Evolutionary conservation across 2,329 filamentous ascomycete genomes (phyloP).

Genomic region (Huntiella decipiens): DNA sequence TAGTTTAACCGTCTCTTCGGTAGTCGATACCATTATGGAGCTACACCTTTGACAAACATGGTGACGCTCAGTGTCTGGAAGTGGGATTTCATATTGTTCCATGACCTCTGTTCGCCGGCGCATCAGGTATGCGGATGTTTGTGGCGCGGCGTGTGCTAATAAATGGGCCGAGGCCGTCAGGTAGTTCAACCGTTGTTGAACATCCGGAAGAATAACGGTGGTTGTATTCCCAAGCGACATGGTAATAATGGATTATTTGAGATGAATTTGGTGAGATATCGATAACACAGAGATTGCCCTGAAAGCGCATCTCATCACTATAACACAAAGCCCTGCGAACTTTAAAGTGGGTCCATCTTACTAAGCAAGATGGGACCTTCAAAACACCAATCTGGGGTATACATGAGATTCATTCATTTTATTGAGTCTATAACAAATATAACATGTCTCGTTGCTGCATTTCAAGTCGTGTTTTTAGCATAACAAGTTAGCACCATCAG

Average conservation of each 20-base stretch:
- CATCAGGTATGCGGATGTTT: slow-evolving; percentile 42
- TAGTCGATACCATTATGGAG: slow-evolving; percentile 37
- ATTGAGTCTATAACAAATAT: slow-evolving; percentile 5
- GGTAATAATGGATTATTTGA: too few relatives aligned
- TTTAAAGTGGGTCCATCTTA: slow-evolving; percentile 1
- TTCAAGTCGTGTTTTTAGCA: not conserved
- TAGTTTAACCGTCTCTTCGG: slow-evolving; percentile 17
- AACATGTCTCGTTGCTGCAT: not conserved
- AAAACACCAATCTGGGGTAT: not conserved
- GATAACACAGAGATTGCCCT: too few relatives aligned
- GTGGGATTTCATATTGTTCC: slow-evolving; percentile 25
- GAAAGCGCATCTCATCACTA: too few relatives aligned
- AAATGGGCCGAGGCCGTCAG: slow-evolving; percentile 42
- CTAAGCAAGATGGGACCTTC: not conserved
- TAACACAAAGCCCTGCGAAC: not conserved
- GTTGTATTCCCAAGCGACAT: too few relatives aligned
- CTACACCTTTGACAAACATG: slow-evolving; percentile 41
- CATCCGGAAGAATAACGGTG: slow-evolving; percentile 2
- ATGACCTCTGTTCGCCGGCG: slow-evolving; percentile 30
- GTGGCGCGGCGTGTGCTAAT: slow-evolving; percentile 30
- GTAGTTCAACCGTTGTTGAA: slow-evolving; percentile 8
- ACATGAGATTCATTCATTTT: not conserved
- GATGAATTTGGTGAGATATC: too few relatives aligned
- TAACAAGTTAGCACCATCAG: not conserved
- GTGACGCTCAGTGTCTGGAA: slow-evolving; percentile 31